These are phyloP conservation scores for Myotisia sp. DNA, from an alignment of 2,329 filamentous ascomycete species.

Conservation along the genomic window DNA sequence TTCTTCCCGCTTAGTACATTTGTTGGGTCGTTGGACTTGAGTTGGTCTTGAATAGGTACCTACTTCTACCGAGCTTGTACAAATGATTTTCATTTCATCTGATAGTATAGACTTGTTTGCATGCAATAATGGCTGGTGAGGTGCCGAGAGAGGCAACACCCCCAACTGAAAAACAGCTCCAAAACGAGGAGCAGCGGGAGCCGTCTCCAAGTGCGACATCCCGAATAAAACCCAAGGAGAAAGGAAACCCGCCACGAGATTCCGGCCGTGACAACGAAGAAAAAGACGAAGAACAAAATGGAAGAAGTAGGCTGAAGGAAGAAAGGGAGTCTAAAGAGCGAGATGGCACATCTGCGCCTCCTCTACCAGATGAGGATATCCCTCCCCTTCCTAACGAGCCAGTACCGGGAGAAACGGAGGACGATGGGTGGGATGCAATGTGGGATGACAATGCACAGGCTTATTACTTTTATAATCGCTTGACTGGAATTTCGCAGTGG, in stretches of 20 bases:
- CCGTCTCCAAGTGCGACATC: not conserved
- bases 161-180: slow-evolving; percentile 1
- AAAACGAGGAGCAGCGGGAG: not conserved
- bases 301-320: slow-evolving; percentile 7
- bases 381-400: slow-evolving; percentile 41
- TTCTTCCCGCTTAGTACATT: no score
- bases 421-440: slow-evolving; percentile 65
- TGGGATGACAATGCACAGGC: slow-evolving; percentile 56
- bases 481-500: slow-evolving; percentile 64
- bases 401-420: slow-evolving; percentile 31
- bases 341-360: slow-evolving; percentile 21
- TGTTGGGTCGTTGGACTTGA: no score
- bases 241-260: not conserved
- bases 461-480: slow-evolving; percentile 76
- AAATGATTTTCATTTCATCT: slow-evolving; percentile 3
- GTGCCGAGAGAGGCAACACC: not conserved
- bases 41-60: no score
- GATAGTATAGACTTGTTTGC: slow-evolving; percentile 3
- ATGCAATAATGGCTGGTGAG: slow-evolving; percentile 3
- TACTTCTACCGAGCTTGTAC: not conserved
- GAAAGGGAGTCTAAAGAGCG: slow-evolving; percentile 8
- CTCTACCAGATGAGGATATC: slow-evolving; percentile 29
- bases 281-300: slow-evolving; percentile 8
- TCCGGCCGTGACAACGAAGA: not conserved
- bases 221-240: not conserved